Base-by-base conservation (phyloP, 2,329 filamentous ascomycete genomes). In the Colletotrichum nymphaeae region DNA sequence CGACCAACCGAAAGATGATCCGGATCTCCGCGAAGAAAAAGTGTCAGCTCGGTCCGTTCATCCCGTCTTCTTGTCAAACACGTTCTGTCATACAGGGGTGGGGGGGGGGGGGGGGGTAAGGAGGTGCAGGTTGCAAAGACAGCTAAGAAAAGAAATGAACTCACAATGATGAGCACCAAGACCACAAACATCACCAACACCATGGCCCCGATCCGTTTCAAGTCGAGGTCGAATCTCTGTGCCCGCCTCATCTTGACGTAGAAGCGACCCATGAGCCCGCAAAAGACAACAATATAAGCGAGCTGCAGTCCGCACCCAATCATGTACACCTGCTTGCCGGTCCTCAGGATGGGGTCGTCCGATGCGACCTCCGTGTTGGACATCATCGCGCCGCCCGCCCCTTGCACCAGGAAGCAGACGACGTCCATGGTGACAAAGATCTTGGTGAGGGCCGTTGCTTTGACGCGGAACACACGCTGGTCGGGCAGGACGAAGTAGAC, bases 1-100 rank as follows among this genome's bases (percentile, higher is more conserved):
- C 89, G 65, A 84, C 79, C 2, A 93, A 83, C 35, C 90, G 88
- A 80, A 88, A 93, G 75, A 91, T 86, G 78, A 92, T 91, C 42
- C 90, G 88, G 32, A 86, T 78, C 84, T 89, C 63, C 58, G 63
- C 19, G 24, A 53, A 42, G 35, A 12, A 42, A 3, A 42, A 16
- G 63, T 69, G 24, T 75, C 64, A 75, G 69, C 46, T 72, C 58
- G 37, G 72, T 52, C 62, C 56, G 71, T 72, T 63, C 67, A 56
- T 70, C 67, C 55, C 65, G 19, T 69, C 58, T 28, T 26, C n/a
- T 42, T 70, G 66, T 65, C 67, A 70, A 53, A 68, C 57, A 35
- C 6, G 37, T 42, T 42, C 35, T 37, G 56, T 19, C 19, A 59
- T 46, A 14, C 26, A 53, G n/a, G 65, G 16, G 8, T 32, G 14